Base-by-base conservation (phyloP, 1,284 basidiomycete genomes). In the Hemileia vastatrix region DNA sequence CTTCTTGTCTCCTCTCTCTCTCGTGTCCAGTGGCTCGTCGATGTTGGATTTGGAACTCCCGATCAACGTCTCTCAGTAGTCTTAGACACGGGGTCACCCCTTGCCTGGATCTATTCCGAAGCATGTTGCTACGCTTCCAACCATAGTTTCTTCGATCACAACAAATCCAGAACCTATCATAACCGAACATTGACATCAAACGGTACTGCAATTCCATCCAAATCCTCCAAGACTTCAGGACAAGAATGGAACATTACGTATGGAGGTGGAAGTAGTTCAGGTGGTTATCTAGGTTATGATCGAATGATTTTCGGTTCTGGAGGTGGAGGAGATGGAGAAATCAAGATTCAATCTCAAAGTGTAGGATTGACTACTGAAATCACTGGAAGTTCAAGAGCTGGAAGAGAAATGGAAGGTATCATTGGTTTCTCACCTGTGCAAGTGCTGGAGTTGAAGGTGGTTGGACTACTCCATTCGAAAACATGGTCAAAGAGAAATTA, bases 31-130 rank as follows among this genome's bases (percentile, higher is more conserved):
- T 70, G 65, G 65, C 67, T 71, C 57, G 67, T 70, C 63, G 62
- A 69, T 11, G 64, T 70, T 64, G 66, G 65, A 24, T 67, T 68
- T 21, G 70, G 70, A 47, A 68, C 67, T 0, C 64, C 64, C 8
- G 21, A 64, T 11, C 68, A 70, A 56, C 33, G 53, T 18, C 66
- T 70, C 31, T 57, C 68, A 57, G 53, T 70, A 53, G 68, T 71
- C 47, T 65, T 71, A 56, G 70, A 71, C 64, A 62, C 67, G 23
- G 70, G 70, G 48, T 67, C 65, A 32, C 56, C 68, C 6, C 67
- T 67, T 65, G 65, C 67, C 43, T 70, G 67, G 67, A 65, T 68
- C 44, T 71, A 68, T 62, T 67, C 66, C 11, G 68, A 68, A n/a
- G 55, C 59, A 4, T 71, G 68, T 57, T 71, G 68, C 65, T 71